phyloP scores from a whole-genome alignment of 1,284 basidiomycete species.

The Phellopilus nigrolimitatus region DNA sequence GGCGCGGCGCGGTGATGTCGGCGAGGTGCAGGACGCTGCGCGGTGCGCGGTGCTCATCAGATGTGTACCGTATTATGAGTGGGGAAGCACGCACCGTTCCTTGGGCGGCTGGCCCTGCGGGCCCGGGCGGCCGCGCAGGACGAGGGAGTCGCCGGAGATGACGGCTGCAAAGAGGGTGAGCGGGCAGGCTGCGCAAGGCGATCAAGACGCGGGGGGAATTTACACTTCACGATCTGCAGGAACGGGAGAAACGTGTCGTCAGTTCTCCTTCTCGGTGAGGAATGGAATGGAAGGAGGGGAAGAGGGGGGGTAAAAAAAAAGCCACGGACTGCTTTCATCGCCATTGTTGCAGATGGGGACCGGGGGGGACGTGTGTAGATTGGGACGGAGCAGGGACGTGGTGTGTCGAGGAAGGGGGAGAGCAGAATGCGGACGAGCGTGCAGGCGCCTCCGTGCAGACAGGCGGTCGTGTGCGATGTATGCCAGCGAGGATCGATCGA shows the following conservation, averaged over 20 bases:
- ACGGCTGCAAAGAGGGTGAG: slow-evolving; percentile 50
- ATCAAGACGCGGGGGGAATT: slow-evolving; percentile 18
- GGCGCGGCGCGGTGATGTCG: slow-evolving; percentile 75
- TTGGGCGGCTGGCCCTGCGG: slow-evolving; percentile 82
- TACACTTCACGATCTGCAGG: slow-evolving; percentile 68
- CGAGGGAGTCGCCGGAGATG: slow-evolving; percentile 83
- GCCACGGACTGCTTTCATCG: slow-evolving; percentile 62
- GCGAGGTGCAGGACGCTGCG: slow-evolving; percentile 82
- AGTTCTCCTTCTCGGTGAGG: neutral
- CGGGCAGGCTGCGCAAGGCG: neutral
- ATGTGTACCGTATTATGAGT: slow-evolving; percentile 1
- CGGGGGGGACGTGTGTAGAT: neutral
- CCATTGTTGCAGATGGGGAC: slow-evolving; percentile 38
- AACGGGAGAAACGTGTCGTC: slow-evolving; percentile 20
- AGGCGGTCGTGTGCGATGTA: slow-evolving; percentile 7
- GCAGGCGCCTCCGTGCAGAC: too few species aligned
- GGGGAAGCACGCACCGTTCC: slow-evolving; percentile 58
- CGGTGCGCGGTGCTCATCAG: neutral
- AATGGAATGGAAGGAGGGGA: neutral
- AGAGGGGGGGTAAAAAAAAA: neutral
- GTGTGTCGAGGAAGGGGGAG: slow-evolving; percentile 1
- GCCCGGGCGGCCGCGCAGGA: slow-evolving; percentile 72
- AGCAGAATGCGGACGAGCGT: neutral
- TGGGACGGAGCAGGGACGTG: neutral
- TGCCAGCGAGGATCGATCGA: neutral